Evolutionary conservation across 164 flowering plant genomes (phyloP), one percentile per base, ranked within the genome.

Genomic region (Dillenia suffruticosa): DNA sequence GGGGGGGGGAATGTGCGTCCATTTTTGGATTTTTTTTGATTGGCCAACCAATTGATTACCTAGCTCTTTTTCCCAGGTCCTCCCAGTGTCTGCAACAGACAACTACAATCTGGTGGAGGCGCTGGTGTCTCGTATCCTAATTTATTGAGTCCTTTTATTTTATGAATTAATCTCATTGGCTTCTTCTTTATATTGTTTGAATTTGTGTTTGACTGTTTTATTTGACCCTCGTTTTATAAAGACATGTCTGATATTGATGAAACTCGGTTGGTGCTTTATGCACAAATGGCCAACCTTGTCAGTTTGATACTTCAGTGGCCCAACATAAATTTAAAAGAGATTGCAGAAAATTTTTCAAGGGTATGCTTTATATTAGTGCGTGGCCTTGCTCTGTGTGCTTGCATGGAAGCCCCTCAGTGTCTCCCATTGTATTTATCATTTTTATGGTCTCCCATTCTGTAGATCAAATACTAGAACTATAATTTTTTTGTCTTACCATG

Each of bases 221-320:
- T 49, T 70, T 77, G 49, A 76, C 70, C 8, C 14, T 55, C 69
- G 49, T 10, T 19, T 64, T 67, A 10, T 43, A 48, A 66, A 94
- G 99, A 95, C 71, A 86, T 95, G 79, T 77, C 87, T 46, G 82
- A 82, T 40, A 66, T 92, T 57, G 84, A 82, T 56, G 96, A 95
- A 79, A 71, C 88, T 71, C 91, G 85, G 64, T 65, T 92, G 64
- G 71, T 95, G 63, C 60, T 92, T 45, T 95, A 89, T 75, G 97
- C 97, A 51, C 97, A 95, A 74, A 95, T 95, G 97, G 97, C 97
- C 45, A 95, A 85, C 78, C 97, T 95, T 67, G 91, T 95, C 32
- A 81, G 69, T 59, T 59, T 84, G 70, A 80, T 92, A 63, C 89
- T 91, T 71, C 90, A 78, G 70, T 83, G 76, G 77, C 78, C 87